These are phyloP conservation scores for Epichloe elymi DNA, from an alignment of 2,329 filamentous ascomycete species.

Conservation along the genomic window DNA sequence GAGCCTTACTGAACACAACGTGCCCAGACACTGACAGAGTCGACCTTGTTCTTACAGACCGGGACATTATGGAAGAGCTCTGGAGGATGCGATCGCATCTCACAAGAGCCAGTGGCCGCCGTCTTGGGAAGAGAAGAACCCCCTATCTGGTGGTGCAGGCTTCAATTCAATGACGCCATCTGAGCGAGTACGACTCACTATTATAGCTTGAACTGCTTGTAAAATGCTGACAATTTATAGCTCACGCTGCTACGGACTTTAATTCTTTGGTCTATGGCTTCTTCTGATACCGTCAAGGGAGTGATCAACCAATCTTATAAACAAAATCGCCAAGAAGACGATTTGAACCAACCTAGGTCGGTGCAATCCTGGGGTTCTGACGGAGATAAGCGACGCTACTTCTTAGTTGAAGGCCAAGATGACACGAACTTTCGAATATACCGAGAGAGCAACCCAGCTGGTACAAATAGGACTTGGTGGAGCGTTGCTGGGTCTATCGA, in stretches of 20 bases:
- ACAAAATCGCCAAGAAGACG: constrained; percentile 66
- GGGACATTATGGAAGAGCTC: constrained; percentile 81
- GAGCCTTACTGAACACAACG: not conserved
- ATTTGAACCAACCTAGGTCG: constrained; percentile 72
- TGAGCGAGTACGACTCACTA: constrained; percentile 51
- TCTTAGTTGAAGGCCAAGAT: constrained; percentile 82
- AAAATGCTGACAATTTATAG: constrained; percentile 30
- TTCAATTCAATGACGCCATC: constrained; percentile 74
- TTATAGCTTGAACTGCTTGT: not conserved
- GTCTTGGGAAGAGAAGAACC: constrained; percentile 72
- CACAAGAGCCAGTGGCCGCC: constrained; percentile 82
- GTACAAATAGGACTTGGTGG: constrained; percentile 73
- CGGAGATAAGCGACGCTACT: constrained; percentile 85
- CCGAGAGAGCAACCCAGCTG: constrained; percentile 75
- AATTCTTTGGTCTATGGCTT: constrained; percentile 77
- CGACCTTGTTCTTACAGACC: constrained; percentile 40
- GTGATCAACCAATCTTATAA: constrained; percentile 85
- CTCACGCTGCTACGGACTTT: constrained; percentile 72
- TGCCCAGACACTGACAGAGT: not conserved
- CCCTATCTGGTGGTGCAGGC: constrained; percentile 68
- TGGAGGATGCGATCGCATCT: constrained; percentile 81
- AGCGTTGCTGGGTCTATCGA: constrained; percentile 85
- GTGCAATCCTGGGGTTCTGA: constrained; percentile 86
- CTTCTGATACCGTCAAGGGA: constrained; percentile 68
- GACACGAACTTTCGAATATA: constrained; percentile 92